A percentile compares a stretch with the other conserved stretches of the same genome.
Conservation (phyloP, 352 stramenopile genomes). For the Hyaloperonospora arabidopsidis region DNA sequence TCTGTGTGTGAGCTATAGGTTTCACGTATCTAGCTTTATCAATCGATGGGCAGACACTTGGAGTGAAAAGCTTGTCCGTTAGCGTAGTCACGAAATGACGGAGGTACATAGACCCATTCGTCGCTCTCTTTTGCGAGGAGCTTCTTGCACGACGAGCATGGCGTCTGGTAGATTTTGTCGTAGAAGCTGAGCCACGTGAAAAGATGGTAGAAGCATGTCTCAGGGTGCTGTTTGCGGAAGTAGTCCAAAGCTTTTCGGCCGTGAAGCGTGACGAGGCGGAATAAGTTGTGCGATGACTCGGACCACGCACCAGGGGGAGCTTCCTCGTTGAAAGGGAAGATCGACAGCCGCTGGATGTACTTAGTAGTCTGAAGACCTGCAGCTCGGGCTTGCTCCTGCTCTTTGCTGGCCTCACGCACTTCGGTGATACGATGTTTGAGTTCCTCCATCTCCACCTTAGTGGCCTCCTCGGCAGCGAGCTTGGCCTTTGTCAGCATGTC, state of each 20-base stretch:
- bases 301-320: conserved; percentile 72
- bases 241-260: conserved; percentile 71
- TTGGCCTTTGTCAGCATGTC: conserved; percentile 85
- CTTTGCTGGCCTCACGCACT: conserved; percentile 66
- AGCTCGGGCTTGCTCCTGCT: conserved; percentile 68
- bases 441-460: conserved; percentile 85
- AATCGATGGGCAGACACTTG: conserved; percentile 70
- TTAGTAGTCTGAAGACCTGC: conserved; percentile 75
- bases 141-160: conserved; percentile 81
- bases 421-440: conserved; percentile 75
- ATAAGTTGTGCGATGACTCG: conserved; percentile 72
- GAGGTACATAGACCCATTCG: conserved; percentile 71
- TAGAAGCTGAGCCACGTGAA: conserved; percentile 83
- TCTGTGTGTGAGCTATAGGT: not conserved
- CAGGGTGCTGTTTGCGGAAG: conserved; percentile 77
- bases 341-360: conserved; percentile 76
- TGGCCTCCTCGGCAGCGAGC: conserved; percentile 76
- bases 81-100: conserved; percentile 80
- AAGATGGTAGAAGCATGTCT: conserved; percentile 83
- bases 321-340: conserved; percentile 77
- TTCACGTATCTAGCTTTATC: conserved; percentile 5
- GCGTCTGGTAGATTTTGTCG: conserved; percentile 86
- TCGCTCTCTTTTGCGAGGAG: conserved; percentile 75
- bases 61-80: conserved; percentile 76
- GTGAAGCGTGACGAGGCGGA: conserved; percentile 70